These are phyloP conservation scores for Lepidium campestre DNA, from an alignment of 441 rosid genomes.

Conservation along the genomic window DNA sequence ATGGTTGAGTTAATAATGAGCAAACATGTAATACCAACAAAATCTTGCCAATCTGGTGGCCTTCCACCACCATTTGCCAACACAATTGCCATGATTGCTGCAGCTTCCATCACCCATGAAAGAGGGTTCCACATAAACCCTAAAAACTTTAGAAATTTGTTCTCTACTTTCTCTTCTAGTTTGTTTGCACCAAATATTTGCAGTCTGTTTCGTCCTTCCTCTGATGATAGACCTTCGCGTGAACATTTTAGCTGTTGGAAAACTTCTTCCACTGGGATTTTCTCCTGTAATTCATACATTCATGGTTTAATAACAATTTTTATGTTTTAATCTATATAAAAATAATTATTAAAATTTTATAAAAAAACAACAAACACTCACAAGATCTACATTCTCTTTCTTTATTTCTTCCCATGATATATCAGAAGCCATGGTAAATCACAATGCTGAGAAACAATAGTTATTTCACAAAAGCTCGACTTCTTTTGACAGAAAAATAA, in stretches of 20 bases:
- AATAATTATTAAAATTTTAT: not conserved
- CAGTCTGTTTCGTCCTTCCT: conserved; percentile 72
- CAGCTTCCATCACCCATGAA: conserved; percentile 99
- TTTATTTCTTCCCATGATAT: conserved; percentile 68
- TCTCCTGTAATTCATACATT: conserved; percentile 41
- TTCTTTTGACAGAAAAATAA: not conserved
- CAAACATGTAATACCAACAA: conserved; percentile 68
- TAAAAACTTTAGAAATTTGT: conserved; percentile 77
- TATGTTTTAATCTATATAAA: not conserved
- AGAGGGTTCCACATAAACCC: conserved; percentile 98
- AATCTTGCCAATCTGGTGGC: conserved; percentile 98
- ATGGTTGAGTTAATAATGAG: conserved; percentile 88
- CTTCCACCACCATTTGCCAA: conserved; percentile 77
- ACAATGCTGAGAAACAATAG: not conserved
- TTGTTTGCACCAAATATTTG: conserved; percentile 74
- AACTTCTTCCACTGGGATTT: conserved; percentile 72
- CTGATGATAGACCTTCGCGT: conserved; percentile 53
- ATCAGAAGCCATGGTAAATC: conserved; percentile 43
- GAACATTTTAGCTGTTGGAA: conserved; percentile 78
- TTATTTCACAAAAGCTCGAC: not conserved
- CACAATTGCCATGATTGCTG: conserved; percentile 88
- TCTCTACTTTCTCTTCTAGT: conserved; percentile 81
- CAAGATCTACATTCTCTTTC: conserved; percentile 74
- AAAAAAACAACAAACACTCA: conserved; percentile 21
- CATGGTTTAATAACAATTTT: not conserved